phyloP scores from a whole-genome alignment of 805 yeast genomes.

The Komagataella phaffii region DNA sequence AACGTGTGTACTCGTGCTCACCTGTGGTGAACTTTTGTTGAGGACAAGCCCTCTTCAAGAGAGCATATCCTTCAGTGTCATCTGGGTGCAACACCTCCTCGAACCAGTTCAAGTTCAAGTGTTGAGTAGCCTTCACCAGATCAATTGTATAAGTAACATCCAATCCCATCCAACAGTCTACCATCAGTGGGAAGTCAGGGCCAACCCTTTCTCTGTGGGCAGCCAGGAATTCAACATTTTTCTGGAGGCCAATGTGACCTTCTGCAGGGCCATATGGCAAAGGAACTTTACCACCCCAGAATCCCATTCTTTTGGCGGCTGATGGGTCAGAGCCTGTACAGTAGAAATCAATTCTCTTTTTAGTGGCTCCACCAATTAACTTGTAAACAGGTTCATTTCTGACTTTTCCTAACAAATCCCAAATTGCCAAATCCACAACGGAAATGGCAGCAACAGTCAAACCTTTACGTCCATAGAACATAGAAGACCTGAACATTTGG shows the following conservation, averaged over 20 bases:
- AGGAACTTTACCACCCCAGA: constrained; percentile 41
- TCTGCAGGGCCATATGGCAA: constrained; percentile 37
- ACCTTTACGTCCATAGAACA: constrained; percentile 40
- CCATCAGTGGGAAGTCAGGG: constrained; percentile 39
- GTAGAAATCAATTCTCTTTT: constrained; percentile 29
- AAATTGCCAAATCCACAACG: constrained; percentile 33
- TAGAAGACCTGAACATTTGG: constrained; percentile 32
- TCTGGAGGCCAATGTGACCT: constrained; percentile 30
- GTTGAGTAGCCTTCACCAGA: constrained; percentile 26
- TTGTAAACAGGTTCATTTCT: constrained; percentile 38
- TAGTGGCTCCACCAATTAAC: constrained; percentile 36
- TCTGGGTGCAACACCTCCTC: constrained; percentile 40
- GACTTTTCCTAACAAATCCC: constrained; percentile 37
- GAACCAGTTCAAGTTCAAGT: constrained; percentile 37
- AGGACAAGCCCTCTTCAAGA: constrained; percentile 31
- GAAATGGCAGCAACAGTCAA: constrained; percentile 31
- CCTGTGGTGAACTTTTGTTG: constrained; percentile 36
- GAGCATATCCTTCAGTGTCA: constrained; percentile 33
- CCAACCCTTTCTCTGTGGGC: constrained; percentile 32
- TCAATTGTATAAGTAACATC: constrained; percentile 34
- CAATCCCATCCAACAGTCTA: constrained; percentile 38
- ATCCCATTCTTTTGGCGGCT: constrained; percentile 35
- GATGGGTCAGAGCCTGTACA: constrained; percentile 35
- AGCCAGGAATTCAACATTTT: constrained; percentile 29
- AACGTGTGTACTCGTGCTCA: constrained; percentile 37